phyloP scores from a whole-genome alignment of 2,329 filamentous ascomycete genomes.

The Penicillium sclerotigenum region DNA sequence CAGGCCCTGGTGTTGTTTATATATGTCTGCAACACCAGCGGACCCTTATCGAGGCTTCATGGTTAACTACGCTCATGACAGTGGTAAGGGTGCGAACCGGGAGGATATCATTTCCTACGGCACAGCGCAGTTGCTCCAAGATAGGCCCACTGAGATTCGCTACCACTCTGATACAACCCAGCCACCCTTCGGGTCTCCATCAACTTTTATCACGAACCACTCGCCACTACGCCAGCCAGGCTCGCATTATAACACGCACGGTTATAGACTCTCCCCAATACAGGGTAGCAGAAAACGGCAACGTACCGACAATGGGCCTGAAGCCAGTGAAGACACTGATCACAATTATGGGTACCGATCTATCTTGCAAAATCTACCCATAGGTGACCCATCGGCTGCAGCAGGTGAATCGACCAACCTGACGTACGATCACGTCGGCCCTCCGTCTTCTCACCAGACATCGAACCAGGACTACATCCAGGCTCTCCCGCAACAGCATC shows the following conservation, averaged over 20 bases:
- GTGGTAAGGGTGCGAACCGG: constrained; percentile 59
- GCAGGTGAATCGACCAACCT: constrained; percentile 35
- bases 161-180: constrained; percentile 34
- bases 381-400: constrained; percentile 28
- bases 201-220: constrained; percentile 34
- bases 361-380: constrained; percentile 31
- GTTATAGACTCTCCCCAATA: constrained; percentile 32
- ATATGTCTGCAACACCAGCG: constrained; percentile 68
- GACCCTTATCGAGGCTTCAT: constrained; percentile 73
- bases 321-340: constrained; percentile 13
- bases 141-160: constrained; percentile 31
- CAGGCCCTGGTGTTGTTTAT: constrained; percentile 72
- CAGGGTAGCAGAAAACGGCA: constrained; percentile 36
- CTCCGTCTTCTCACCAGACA: constrained; percentile 28
- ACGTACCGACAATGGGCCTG: constrained; percentile 32
- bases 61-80: constrained; percentile 70
- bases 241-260: constrained; percentile 29
- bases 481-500: constrained; percentile 59
- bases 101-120: constrained; percentile 65
- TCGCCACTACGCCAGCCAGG: constrained; percentile 33
- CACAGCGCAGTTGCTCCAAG: constrained; percentile 40
- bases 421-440: constrained; percentile 34
- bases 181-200: constrained; percentile 34
- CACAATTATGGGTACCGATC: constrained; percentile 21
- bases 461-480: constrained; percentile 37